Base-by-base conservation (phyloP, 805 yeast genomes). In the Peterozyma xylosa region DNA sequence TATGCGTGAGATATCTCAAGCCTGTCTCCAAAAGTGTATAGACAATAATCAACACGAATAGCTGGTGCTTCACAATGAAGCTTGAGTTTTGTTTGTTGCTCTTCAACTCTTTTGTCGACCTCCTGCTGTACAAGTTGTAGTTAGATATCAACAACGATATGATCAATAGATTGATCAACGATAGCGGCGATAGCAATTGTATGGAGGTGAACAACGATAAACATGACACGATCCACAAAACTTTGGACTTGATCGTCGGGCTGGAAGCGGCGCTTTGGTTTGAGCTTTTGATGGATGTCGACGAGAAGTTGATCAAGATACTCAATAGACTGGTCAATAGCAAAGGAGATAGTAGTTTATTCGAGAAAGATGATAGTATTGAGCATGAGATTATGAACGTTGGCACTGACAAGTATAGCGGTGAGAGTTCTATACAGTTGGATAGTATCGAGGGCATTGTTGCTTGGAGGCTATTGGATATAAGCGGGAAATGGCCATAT, bases 331-430 rank as follows among this genome's bases (percentile, higher is more conserved):
- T 33, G 4, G 27, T 21, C 27, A 21, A 21, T 21, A 21, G 27
- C 27, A 21, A 21, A 21, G 27, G 27, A 21, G 27, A 21, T 21
- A 21, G 27, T 21, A 21, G 27, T 21, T 21, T 21, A 21, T 21
- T 21, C 27, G 27, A 21, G 7, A 32, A 11, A 5, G 34, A 32
- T 32, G 34, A 13, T 14, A 32, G 9, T 32, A 32, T 32, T 11
- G 15, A 32, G 15, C 34, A 13, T 32, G 34, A 32, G 4, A 13
- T 11, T 13, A 32, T 32, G 9, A 64, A 47, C 0, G 64, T 59
- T 11, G 69, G 68, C 9, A 64, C 44, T 1, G 67, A 53, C 37
- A 64, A 41, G 36, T 59, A 59, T 30, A 62, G 42, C 5, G 69
- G 69, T 0, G 66, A 55, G 15, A 56, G 46, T 33, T 60, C 64